Base-by-base conservation (phyloP, 441 rosid species). In the Hura crepitans region DNA sequence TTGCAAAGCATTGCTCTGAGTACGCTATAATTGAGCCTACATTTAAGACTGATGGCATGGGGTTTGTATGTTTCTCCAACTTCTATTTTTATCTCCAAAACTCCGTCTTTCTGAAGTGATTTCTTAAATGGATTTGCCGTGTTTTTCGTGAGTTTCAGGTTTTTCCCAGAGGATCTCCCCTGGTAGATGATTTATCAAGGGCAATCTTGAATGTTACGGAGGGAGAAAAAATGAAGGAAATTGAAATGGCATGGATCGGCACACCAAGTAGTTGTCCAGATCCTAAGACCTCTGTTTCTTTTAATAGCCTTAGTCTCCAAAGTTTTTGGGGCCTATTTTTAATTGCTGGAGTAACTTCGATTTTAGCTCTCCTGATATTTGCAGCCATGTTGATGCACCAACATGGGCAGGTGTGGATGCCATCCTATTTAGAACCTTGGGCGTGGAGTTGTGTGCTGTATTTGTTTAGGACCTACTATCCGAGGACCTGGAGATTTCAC, bases 261-360 rank as follows among this genome's bases (percentile, higher is more conserved):
- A n/a, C n/a, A n/a, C n/a, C n/a, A n/a, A n/a, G n/a, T n/a, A n/a
- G n/a, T n/a, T n/a, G n/a, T n/a, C n/a, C n/a, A n/a, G n/a, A n/a
- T n/a, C n/a, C n/a, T n/a, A n/a, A n/a, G n/a, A n/a, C n/a, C n/a
- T n/a, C n/a, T n/a, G n/a, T n/a, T n/a, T n/a, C n/a, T n/a, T n/a
- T n/a, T n/a, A n/a, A n/a, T n/a, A n/a, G n/a, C n/a, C n/a, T 91
- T 13, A 82, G 82, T 15, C 65, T 87, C 3, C 69, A 81, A 1
- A 89, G 85, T 54, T 87, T 91, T 64, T 63, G 79, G 89, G 72
- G 87, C 6, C 71, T 91, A 57, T 91, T 91, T 75, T 65, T 85
- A 10, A 68, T 80, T 42, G 84, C 79, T 2, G 80, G 77, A 23
- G 58, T 70, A 27, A 73, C 84, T 23, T 78, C 90, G 25, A 0